Evolutionary conservation across 2,329 filamentous ascomycete genomes (phyloP), one percentile per base, ranked within the genome.

Genomic region (Endoconidiophora polonica): DNA sequence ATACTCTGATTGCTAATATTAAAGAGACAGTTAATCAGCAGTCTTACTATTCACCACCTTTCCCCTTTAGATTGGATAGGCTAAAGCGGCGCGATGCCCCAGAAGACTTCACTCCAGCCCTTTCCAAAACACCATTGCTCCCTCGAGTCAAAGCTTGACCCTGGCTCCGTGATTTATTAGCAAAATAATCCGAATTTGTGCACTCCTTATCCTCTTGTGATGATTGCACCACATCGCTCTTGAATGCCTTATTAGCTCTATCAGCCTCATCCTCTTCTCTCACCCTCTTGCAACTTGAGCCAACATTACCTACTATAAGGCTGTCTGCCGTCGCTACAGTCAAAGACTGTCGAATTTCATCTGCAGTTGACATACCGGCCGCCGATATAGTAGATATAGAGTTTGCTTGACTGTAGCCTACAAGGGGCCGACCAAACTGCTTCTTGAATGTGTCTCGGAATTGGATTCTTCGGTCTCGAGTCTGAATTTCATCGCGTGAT

Each of bases 401-500:
- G 33, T 20, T 45, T 26, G 16, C 18, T 23, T 23, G 55, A 39
- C 62, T 58, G n/a, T 55, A 56, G 4, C 51, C 29, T 33, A 33
- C 29, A 33, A 33, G 29, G 29, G 55, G 55, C 5, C 57, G 56
- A 38, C 57, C 58, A 52, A 56, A 59, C 50, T 57, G 58, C 39
- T 42, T 59, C 40, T 48, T 48, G 12, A 20, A 36, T 29, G 47
- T n/a, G 52, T 42, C 4, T 44, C 44, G 5, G 48, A 44, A 36
- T 46, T 18, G 4, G 18, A n/a, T 12, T 22, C 26, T 26, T 5
- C 9, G 50, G 42, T 24, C 56, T 56, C 24, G 58, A 51, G 12
- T 46, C 29, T 29, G 26, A 9, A 23, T 46, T 29, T 12, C 44
- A 38, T 9, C 20, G 38, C 10, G 33, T 39, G 22, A 46, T 46